These are phyloP conservation scores for Mycosphaerella sp. DNA, from an alignment of 2,329 filamentous ascomycete species.

Conservation along the genomic window DNA sequence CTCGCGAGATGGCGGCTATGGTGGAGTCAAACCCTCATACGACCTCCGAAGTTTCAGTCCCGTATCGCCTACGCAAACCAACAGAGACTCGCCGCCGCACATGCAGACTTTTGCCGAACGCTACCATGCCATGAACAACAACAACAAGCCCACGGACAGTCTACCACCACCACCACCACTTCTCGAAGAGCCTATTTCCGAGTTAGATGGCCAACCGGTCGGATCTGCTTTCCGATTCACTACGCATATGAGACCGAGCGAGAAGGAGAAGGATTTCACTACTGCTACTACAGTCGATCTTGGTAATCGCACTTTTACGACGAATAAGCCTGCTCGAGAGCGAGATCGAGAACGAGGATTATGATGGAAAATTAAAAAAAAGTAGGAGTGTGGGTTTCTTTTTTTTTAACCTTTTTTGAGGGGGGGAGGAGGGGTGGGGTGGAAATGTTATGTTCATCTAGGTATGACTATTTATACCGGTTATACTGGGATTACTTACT, in stretches of 20 bases:
- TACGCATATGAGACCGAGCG: not conserved
- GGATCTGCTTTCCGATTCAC: constrained; percentile 9
- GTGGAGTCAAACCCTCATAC: not conserved
- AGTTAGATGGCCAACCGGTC: constrained; percentile 14
- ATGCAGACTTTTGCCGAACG: constrained; percentile 11
- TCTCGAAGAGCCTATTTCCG: constrained; percentile 1
- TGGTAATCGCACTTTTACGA: constrained; percentile 1
- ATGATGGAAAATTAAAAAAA: no score
- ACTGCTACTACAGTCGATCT: constrained; percentile 1
- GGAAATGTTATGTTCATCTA: no score
- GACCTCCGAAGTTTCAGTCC: constrained; percentile 6
- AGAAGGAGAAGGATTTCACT: not conserved
- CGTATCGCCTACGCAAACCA: not conserved
- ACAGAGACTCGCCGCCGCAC: constrained; percentile 6
- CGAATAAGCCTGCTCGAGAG: not conserved
- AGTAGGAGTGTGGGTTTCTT: no score
- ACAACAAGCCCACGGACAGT: not conserved
- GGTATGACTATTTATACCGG: no score
- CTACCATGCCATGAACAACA: constrained; percentile 13
- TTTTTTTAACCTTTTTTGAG: no score
- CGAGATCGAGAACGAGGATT: constrained; percentile 5
- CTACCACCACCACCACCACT: not conserved
- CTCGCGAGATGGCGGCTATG: constrained; percentile 1
- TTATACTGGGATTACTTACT: no score
- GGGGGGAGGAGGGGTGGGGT: no score